Percentiles rank a stretch among this genome's conserved stretches.
Conservation (phyloP, 2,329 filamentous ascomycete species). For the Cryphonectria nitschkei region DNA sequence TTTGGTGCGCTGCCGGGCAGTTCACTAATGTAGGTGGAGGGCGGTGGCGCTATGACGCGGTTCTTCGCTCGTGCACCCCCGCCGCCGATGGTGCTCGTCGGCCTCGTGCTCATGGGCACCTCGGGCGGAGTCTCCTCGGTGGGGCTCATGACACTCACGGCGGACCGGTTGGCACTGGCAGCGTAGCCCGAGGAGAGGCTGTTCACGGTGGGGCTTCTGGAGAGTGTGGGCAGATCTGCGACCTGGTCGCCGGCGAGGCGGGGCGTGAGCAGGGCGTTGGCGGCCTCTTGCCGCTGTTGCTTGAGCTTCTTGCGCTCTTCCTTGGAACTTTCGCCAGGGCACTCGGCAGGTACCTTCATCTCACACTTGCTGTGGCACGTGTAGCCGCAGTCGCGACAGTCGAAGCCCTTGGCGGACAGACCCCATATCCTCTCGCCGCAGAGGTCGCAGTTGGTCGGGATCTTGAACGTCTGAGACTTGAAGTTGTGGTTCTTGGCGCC, state of each 20-base stretch:
- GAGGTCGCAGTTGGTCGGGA: conserved; percentile 96
- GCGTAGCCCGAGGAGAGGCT: conserved; percentile 89
- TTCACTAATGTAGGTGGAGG: conserved; percentile 75
- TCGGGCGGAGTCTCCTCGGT: conserved; percentile 55
- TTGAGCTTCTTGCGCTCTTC: conserved; percentile 96
- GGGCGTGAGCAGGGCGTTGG: conserved; percentile 63
- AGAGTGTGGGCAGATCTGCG: conserved; percentile 69
- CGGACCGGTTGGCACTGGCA: conserved; percentile 74
- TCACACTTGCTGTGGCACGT: conserved; percentile 99
- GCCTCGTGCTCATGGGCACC: conserved; percentile 41
- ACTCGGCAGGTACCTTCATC: conserved; percentile 97
- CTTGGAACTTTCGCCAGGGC: conserved; percentile 90
- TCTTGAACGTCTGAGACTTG: conserved; percentile 98
- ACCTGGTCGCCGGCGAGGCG: conserved; percentile 46
- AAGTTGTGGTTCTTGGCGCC: conserved; percentile 97
- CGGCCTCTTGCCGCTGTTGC: conserved; percentile 77
- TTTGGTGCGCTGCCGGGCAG: conserved; percentile 58
- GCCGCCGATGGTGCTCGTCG: conserved; percentile 38
- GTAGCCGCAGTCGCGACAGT: conserved; percentile 95
- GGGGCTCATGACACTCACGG: conserved; percentile 64
- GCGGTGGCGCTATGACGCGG: conserved; percentile 85
- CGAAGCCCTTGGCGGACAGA: conserved; percentile 92
- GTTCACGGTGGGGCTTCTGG: conserved; percentile 84
- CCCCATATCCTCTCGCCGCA: conserved; percentile 98
- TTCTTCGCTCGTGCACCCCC: conserved; percentile 56